Conservation (phyloP, 257 asterid species). For the Rauvolfia tetraphylla region DNA sequence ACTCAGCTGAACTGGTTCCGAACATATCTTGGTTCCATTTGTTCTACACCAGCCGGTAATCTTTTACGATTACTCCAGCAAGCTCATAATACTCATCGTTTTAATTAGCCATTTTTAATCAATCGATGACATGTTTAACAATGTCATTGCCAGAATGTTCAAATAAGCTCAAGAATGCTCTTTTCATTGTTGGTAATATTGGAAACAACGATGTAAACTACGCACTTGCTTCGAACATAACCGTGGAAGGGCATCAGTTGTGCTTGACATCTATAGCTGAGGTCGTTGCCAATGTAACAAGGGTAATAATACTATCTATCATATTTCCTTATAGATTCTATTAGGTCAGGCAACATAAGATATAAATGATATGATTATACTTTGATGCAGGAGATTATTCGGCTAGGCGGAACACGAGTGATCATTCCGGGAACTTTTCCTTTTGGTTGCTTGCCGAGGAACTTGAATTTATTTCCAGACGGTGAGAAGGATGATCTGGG, state of each 20-base stretch:
- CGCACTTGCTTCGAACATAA: slow-evolving; percentile 1
- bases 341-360: too few species aligned
- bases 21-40: slow-evolving; percentile 15
- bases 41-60: slow-evolving; percentile 2
- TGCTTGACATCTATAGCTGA: slow-evolving; percentile 19
- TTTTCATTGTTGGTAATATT: slow-evolving; percentile 27
- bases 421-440: slow-evolving; percentile 20
- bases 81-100: too few species aligned
- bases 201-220: slow-evolving; percentile 30
- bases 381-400: slow-evolving; percentile 9
- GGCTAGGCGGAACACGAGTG: slow-evolving; percentile 2
- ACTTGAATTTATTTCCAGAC: not conserved
- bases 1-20: slow-evolving; percentile 28
- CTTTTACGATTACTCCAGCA: too few species aligned
- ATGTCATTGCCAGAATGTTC: slow-evolving; percentile 18
- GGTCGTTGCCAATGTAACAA: slow-evolving; percentile 18
- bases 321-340: too few species aligned
- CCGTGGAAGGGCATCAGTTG: slow-evolving; percentile 2
- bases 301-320: too few species aligned
- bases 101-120: too few species aligned
- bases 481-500: slow-evolving; percentile 8
- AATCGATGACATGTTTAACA: too few species aligned
- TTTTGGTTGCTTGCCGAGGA: slow-evolving; percentile 9
- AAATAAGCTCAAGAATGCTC: slow-evolving; percentile 12
- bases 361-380: too few species aligned